Evolutionary conservation across 352 stramenopile species (phyloP), one percentile per base, ranked within the genome.

Genomic region (Globisporangium middletonii): DNA sequence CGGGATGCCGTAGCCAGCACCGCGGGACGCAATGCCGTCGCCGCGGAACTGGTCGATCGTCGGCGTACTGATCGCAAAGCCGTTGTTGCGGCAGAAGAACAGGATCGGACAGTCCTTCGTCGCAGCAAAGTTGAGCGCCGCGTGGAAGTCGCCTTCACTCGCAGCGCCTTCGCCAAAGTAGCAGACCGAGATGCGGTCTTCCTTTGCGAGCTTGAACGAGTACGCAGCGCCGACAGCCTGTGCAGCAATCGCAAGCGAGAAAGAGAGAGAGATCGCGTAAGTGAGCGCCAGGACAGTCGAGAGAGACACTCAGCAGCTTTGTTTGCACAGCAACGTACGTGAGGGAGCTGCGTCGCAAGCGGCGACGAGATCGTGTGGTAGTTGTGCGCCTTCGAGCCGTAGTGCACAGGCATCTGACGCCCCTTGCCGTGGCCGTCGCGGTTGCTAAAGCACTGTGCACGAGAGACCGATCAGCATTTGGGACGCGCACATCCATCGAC

Each of bases 1-100:
- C 2, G 92, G 85, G 67, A 99, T 99, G 13, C 96, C 97, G 61
- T 99, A 99, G 19, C 94, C 97, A 47, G 73, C 84, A 35, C 93
- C 96, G 37, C 96, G 77, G 3, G 87, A 92, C 3, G 97, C 88
- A 47, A 99, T 98, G 8, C 97, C 97, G 71, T 99, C 97, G 48
- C 97, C 96, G 33, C 88, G 83, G 78, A 97, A 99, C 75, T 99
- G 97, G 64, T 99, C 96, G 37, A 70, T 68, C 0, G 94, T 92
- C 1, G 96, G 89, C 19, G 97, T 99, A 56, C 86, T 95, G 62
- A 99, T 99, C 6, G 97, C 97, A 68, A 98, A 99, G 8, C 97
- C 96, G 72, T 99, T 99, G 77, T 99, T 99, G 15, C 97, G 81
- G 65, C 94, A 98, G 68, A 99, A 93, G 69, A 99, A 99, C 5